Base-by-base conservation (phyloP, 495 filamentous ascomycete genomes). In the Trichoderma gamsii region DNA sequence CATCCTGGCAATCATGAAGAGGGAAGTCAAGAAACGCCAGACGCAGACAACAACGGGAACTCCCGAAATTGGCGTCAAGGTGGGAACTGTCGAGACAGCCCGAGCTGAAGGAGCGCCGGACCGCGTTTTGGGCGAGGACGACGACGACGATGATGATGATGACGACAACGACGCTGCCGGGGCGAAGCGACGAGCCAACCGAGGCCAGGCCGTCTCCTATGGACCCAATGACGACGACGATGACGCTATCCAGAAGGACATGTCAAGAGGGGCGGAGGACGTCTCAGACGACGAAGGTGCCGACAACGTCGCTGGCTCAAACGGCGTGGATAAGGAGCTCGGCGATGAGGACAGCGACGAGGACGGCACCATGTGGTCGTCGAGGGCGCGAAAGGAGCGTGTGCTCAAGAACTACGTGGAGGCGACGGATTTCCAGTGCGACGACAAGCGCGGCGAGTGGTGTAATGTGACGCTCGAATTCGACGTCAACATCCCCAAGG, bases 181-280 rank as follows among this genome's bases (percentile, higher is more conserved):
- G 66, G 86, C 88, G 67, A 91, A 92, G 76, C 85, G 89, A 72
- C 84, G 81, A 66, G 85, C 87, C 18, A 93, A 95, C 75, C 85
- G 89, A 63, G 78, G 80, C 61, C 90, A 97, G 78, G 90, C 88
- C 43, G 86, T 93, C 9, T 92, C 90, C 15, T 99, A 98, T 74
- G 96, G 90, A 46, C 92, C 85, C 8, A 92, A 92, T 41, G 94
- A 98, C 72, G 94, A 96, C 41, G 96, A 91, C 7, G 95, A 99
- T 75, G 87, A 93, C 70, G 87, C 78, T 23, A 88, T 94, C 71
- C 89, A 82, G 78, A 80, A 74, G 66, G 77, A 82, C 67, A 78
- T 85, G 65, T 80, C 82, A 67, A 81, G 82, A 49, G 83, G 86
- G 63, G 84, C 80, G 3, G 83, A 83, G 13, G 77, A 77, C 23